Evolutionary conservation across 306 rosid genomes (phyloP), one percentile per base, ranked within the genome.

Genomic region (Fagus crenata): DNA sequence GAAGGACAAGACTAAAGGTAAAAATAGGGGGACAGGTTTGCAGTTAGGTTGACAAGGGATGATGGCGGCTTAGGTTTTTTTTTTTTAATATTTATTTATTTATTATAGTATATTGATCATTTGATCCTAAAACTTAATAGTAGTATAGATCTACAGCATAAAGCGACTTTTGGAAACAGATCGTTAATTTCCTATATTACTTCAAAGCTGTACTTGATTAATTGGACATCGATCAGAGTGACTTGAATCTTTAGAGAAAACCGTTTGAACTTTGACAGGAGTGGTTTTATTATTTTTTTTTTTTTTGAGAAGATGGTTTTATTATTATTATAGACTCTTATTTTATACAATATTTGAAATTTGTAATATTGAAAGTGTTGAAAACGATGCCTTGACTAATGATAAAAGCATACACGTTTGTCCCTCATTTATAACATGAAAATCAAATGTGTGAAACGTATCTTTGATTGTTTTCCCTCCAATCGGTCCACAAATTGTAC

Each of bases 241-340:
- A 72, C 72, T 69, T 81, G 78, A 76, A 64, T 70, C 59, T 73
- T 79, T 5, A 68, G 64, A 67, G 35, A 83, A 72, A 11, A 77
- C 15, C 5, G 14, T 71, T 49, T 54, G 60, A 76, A 76, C 68
- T 49, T 51, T 77, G 59, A 60, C 49, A 40, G 58, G 33, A 72
- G 18, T n/a, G 49, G n/a, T 31, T 69, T 54, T 22, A 49, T 59
- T 69, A 69, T n/a, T n/a, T n/a, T n/a, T n/a, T n/a, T n/a, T n/a
- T n/a, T n/a, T n/a, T n/a, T n/a, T n/a, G n/a, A n/a, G n/a, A n/a
- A n/a, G n/a, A n/a, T 22, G 53, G 15, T 22, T 67, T 51, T n/a
- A 49, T 51, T 69, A 73, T 70, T 43, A 59, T 82, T 73, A 53
- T 82, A 73, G 80, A 78, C 77, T 56, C 59, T 35, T 53, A 54